Evolutionary conservation across 1,284 basidiomycete species (phyloP), one percentile per base, ranked within the genome.

Genomic region (Volvariella volvacea): DNA sequence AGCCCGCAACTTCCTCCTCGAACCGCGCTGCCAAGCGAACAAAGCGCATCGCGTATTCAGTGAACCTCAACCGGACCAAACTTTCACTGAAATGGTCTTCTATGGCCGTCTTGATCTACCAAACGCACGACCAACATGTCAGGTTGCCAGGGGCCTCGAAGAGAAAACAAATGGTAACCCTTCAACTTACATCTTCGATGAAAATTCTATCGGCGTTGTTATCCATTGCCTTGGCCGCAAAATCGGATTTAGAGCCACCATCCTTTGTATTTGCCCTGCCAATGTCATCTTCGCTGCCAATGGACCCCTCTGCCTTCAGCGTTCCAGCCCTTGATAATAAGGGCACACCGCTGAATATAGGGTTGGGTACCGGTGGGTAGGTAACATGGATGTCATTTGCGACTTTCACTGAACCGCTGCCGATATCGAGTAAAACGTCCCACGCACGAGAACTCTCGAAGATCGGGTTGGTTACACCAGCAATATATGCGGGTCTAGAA

Each of bases 381-480:
- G 69, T 74, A 12, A 60, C 57, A 48, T 78, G 75, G 39, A 94
- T 90, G 53, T 92, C 87, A 60, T 87, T 93, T 34, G 88, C 82
- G 1, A 97, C 83, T 2, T 83, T 85, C 49, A 97, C 86, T 42
- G 81, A 81, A 3, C 90, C 90, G 0, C 82, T 83, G 44, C 91
- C 85, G 48, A 96, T 81, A 58, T 97, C 92, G 61, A 92, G 88
- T 31, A 97, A 70, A 1, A 99, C 71, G 62, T 99, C 94, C 95
- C 95, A 99, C 14, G 78, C 74, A 1, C 82, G 80, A 0, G 87
- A 78, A 6, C 87, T 76, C 56, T 94, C 91, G 60, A 97, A 97
- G 22, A 95, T 91, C 1, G 94, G 94, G 58, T 99, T 98, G 2
- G 91, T 95, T 1, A 97, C 93, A 2, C 94, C 94, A 3, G 93